A percentile compares a stretch with the other conserved stretches of the same genome.
phyloP scores from a whole-genome alignment of 805 yeast genomes.

The Candida tammaniensis region DNA sequence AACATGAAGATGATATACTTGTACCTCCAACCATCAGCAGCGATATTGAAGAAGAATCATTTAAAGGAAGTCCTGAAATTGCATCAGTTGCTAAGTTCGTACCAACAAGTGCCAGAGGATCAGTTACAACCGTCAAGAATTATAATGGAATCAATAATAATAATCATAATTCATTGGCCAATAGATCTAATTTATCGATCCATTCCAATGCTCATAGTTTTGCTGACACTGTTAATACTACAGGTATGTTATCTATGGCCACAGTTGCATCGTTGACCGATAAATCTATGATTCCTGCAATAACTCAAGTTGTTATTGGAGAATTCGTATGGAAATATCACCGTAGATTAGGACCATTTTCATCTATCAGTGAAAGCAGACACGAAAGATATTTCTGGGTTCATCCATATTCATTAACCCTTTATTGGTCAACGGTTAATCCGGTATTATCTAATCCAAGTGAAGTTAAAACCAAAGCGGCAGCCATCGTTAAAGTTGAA shows the following conservation, averaged over 20 bases:
- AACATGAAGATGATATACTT: constrained; percentile 21
- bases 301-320: constrained; percentile 92
- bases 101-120: constrained; percentile 7
- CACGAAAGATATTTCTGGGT: constrained; percentile 96
- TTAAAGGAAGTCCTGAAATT: constrained; percentile 7
- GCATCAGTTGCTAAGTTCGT: constrained; percentile 13
- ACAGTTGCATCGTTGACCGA: constrained; percentile 67
- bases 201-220: constrained; percentile 25
- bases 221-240: constrained; percentile 31
- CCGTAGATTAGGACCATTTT: constrained; percentile 71
- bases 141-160: neutral
- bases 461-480: constrained; percentile 66
- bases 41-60: constrained; percentile 3
- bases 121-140: constrained; percentile 1
- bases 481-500: constrained; percentile 76
- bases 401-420: constrained; percentile 87
- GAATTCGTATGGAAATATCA: constrained; percentile 85
- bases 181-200: constrained; percentile 29
- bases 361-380: constrained; percentile 71
- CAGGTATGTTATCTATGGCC: constrained; percentile 43
- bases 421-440: constrained; percentile 83
- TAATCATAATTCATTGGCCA: constrained; percentile 13
- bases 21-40: constrained; percentile 17
- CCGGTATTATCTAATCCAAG: constrained; percentile 73
- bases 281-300: constrained; percentile 73